Conservation (phyloP, 768 basidiomycete species). For the Tylopilus plumbeoviolaceoides region DNA sequence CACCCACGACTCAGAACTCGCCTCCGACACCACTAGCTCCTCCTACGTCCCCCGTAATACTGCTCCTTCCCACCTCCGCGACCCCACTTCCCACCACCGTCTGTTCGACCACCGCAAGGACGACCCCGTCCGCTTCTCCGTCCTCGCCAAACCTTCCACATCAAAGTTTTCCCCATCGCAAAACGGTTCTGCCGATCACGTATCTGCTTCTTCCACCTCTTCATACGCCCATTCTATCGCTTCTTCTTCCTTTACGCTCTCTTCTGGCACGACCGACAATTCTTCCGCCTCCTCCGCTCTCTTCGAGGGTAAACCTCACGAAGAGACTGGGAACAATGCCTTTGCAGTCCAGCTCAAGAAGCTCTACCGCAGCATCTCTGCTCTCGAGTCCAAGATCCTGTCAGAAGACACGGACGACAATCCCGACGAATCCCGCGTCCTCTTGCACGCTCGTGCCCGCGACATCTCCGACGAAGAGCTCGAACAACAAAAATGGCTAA, state of each 20-base stretch:
- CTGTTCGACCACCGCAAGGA: conserved; percentile 90
- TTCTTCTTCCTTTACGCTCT: conserved; percentile 70
- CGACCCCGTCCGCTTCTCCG: conserved; percentile 83
- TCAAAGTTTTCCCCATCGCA: conserved; percentile 48
- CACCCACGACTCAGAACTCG: conserved; percentile 60
- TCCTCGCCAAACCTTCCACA: conserved; percentile 48
- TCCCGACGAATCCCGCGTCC: conserved; percentile 35
- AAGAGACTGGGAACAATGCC: conserved; percentile 58
- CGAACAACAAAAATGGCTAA: conserved; percentile 75
- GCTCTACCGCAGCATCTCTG: conserved; percentile 78
- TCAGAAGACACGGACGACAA: conserved; percentile 57
- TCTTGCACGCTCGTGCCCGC: conserved; percentile 33
- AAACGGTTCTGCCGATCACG: conserved; percentile 62
- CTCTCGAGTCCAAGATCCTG: conserved; percentile 72
- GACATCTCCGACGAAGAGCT: conserved; percentile 47
- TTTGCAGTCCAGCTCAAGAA: conserved; percentile 75
- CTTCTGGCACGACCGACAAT: conserved; percentile 67
- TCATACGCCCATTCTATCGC: conserved; percentile 67
- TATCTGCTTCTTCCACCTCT: conserved; percentile 72
- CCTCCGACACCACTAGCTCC: conserved; percentile 54
- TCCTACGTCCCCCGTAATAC: conserved; percentile 39
- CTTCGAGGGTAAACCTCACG: conserved; percentile 53
- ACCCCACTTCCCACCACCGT: conserved; percentile 41
- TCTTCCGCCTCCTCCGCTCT: conserved; percentile 71
- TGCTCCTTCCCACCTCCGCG: conserved; percentile 31